A percentile compares a stretch with the other conserved stretches of the same genome.
Evolutionary conservation across 176 grass and related monocot species (phyloP).

Genomic region (Hsuehochloa calcarea): DNA sequence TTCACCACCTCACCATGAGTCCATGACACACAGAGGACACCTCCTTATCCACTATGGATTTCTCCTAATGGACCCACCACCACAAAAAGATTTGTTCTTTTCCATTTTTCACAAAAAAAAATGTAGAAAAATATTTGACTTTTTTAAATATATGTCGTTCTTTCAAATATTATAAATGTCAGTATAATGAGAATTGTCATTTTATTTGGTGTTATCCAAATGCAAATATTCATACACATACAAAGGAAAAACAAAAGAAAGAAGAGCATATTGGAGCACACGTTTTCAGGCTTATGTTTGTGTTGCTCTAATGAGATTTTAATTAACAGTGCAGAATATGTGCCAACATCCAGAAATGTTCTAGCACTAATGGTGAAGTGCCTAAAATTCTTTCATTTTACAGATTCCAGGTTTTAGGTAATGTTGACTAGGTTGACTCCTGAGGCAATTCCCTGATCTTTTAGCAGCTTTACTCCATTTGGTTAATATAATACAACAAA

Average conservation of each 20-base stretch:
- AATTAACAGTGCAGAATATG: conserved; percentile 31
- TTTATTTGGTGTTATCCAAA: conserved; percentile 36
- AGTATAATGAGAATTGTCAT: not conserved
- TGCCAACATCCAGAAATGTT: conserved; percentile 3
- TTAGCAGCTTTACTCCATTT: conserved; percentile 27
- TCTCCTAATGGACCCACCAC: conserved; percentile 23
- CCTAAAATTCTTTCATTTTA: conserved; percentile 8
- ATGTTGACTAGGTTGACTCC: conserved; percentile 31
- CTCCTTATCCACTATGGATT: conserved; percentile 62
- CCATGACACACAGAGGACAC: conserved; percentile 2
- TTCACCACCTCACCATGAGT: conserved; percentile 21
- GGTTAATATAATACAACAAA: conserved; percentile 19
- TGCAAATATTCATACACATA: not conserved
- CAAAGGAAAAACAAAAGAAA: not conserved
- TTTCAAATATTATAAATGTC: not conserved
- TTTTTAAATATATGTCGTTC: not conserved
- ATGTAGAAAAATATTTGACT: not conserved
- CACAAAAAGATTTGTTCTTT: conserved; percentile 10
- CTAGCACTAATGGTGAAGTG: conserved; percentile 14
- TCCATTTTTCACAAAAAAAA: not conserved
- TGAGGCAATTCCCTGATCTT: conserved; percentile 18
- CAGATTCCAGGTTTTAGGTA: not conserved
- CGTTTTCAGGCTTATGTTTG: conserved; percentile 11
- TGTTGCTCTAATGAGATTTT: conserved; percentile 11
- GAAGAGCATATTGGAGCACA: conserved; percentile 17